A percentile compares a stretch with the other conserved stretches of the same genome.
Conservation (phyloP, 345 rosid species). For the Dipteronia sinensis region DNA sequence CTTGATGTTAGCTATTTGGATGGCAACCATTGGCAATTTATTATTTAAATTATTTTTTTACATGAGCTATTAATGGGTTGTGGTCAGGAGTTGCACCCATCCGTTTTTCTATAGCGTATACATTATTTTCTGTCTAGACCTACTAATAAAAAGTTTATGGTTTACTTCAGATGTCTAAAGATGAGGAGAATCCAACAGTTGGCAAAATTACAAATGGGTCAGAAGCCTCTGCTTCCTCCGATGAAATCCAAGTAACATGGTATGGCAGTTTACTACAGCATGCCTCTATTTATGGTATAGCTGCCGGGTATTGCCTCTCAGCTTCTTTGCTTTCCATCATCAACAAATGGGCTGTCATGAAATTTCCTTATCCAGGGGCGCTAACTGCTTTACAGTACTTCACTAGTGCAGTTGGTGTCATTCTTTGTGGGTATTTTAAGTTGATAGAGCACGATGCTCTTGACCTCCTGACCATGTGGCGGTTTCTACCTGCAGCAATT, state of each 20-base stretch:
- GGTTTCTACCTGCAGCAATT: conserved; percentile 90
- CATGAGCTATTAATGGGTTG: not conserved
- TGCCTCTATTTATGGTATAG: conserved; percentile 74
- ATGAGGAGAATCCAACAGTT: conserved; percentile 46
- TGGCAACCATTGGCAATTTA: too few relatives aligned
- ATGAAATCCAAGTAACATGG: conserved; percentile 40
- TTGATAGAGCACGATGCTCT: conserved; percentile 71
- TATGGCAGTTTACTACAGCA: conserved; percentile 48
- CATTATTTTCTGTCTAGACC: not conserved
- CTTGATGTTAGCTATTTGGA: too few relatives aligned
- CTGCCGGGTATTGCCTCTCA: conserved; percentile 89
- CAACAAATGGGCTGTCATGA: conserved; percentile 98
- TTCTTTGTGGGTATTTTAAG: conserved; percentile 57
- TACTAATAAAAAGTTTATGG: not conserved
- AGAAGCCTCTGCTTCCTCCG: conserved; percentile 19
- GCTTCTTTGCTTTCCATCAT: conserved; percentile 93
- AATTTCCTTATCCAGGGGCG: conserved; percentile 96
- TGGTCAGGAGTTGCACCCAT: not conserved
- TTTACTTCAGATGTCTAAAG: conserved; percentile 43
- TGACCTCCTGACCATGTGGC: conserved; percentile 82
- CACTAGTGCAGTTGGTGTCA: conserved; percentile 83
- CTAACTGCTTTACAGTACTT: conserved; percentile 92
- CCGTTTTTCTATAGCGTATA: not conserved
- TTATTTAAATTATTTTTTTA: too few relatives aligned
- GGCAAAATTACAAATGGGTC: conserved; percentile 26